These are phyloP conservation scores for Trichoderma atrobrunneum DNA, from an alignment of 2,329 filamentous ascomycete genomes.

Conservation along the genomic window DNA sequence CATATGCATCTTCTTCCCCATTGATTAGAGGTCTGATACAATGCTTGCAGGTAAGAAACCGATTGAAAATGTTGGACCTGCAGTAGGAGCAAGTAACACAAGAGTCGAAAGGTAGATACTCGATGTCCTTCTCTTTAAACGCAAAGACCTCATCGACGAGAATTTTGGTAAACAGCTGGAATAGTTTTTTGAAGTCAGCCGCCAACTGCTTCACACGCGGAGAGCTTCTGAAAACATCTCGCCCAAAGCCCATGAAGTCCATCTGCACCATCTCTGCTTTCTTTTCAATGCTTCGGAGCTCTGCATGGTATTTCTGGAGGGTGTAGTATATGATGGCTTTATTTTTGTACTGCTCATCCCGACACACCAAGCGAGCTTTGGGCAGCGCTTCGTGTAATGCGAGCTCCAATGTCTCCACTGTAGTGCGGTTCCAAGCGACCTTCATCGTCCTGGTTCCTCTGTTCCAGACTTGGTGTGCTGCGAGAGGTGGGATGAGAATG, in stretches of 20 bases:
- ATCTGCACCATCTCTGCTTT: conserved; percentile 45
- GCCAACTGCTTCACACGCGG: conserved; percentile 64
- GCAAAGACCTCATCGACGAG: conserved; percentile 84
- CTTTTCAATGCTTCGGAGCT: conserved; percentile 55
- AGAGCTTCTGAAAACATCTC: conserved; percentile 42
- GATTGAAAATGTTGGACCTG: conserved; percentile 93
- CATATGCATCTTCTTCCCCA: conserved; percentile 80
- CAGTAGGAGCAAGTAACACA: conserved; percentile 96
- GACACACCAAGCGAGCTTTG: conserved; percentile 84
- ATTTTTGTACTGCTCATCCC: conserved; percentile 98
- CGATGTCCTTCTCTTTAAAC: conserved; percentile 66
- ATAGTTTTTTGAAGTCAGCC: conserved; percentile 78
- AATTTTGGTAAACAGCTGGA: conserved; percentile 73
- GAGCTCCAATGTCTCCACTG: conserved; percentile 82
- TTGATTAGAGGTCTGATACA: conserved; percentile 67
- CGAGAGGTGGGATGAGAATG: conserved; percentile 87
- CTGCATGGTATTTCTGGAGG: conserved; percentile 71
- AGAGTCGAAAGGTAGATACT: conserved; percentile 79
- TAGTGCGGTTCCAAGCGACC: conserved; percentile 95
- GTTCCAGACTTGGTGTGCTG: conserved; percentile 98
- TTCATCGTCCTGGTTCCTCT: conserved; percentile 94
- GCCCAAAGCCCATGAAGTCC: conserved; percentile 47
- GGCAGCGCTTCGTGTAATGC: conserved; percentile 85
- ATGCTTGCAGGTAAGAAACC: conserved; percentile 86
- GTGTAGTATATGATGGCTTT: conserved; percentile 93